A percentile compares a stretch with the other conserved stretches of the same genome.
These are phyloP conservation scores for Corrigiola litoralis DNA, from an alignment of 179 eudicot genomes.

Conservation along the genomic window DNA sequence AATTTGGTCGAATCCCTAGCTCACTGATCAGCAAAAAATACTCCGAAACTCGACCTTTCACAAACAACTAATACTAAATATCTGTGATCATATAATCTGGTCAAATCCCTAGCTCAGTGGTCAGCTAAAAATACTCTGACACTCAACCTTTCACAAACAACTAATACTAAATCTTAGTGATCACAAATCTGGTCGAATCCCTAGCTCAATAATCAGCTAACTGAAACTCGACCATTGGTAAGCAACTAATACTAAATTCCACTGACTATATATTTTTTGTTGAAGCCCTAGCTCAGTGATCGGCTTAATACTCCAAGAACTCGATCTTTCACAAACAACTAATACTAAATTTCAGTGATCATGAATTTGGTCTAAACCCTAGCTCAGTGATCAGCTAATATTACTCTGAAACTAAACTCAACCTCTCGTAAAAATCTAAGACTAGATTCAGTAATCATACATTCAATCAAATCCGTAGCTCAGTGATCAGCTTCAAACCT, in stretches of 20 bases:
- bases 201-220: constrained; percentile 10
- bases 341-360: too few species aligned
- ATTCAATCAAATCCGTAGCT: too few species aligned
- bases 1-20: constrained; percentile 3
- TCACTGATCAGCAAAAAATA: constrained; percentile 4
- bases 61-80: background rate
- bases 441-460: too few species aligned
- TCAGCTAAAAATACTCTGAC: background rate
- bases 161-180: too few species aligned
- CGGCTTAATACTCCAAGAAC: background rate
- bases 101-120: constrained; percentile 12
- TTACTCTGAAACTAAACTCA: too few species aligned
- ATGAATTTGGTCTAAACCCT: background rate
- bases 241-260: background rate
- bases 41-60: background rate
- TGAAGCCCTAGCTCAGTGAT: constrained; percentile 11
- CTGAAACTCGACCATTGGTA: background rate
- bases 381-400: too few species aligned
- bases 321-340: too few species aligned
- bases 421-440: too few species aligned
- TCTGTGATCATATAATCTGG: too few species aligned
- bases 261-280: too few species aligned
- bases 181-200: background rate
- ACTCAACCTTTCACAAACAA: too few species aligned
- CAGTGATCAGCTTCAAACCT: too few species aligned